Percentiles rank a stretch among this genome's conserved stretches.
Conservation (phyloP, 805 yeast species). For the Candida andamanensis region DNA sequence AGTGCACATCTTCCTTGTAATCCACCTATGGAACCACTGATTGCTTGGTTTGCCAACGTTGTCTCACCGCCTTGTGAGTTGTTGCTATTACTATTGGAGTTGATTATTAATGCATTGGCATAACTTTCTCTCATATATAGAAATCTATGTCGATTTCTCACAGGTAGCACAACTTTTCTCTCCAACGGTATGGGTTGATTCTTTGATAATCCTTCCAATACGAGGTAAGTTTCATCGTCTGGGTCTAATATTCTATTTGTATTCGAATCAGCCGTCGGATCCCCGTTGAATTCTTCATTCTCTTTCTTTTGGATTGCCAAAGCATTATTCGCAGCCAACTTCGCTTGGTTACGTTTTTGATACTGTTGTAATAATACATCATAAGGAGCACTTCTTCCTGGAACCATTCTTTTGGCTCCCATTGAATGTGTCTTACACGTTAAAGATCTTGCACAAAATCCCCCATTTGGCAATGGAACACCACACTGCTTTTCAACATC, state of each 20-base stretch:
- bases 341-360: slow-evolving; percentile 89
- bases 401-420: slow-evolving; percentile 96
- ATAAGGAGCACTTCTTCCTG: slow-evolving; percentile 89
- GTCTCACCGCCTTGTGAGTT: slow-evolving; percentile 21
- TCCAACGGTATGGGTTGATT: slow-evolving; percentile 83
- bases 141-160: slow-evolving; percentile 64
- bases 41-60: slow-evolving; percentile 43
- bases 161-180: slow-evolving; percentile 63
- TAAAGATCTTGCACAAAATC: slow-evolving; percentile 88
- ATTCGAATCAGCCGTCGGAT: slow-evolving; percentile 13
- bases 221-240: slow-evolving; percentile 90
- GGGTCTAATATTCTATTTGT: slow-evolving; percentile 57
- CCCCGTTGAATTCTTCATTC: slow-evolving; percentile 41
- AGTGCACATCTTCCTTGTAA: slow-evolving; percentile 76
- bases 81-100: slow-evolving; percentile 24
- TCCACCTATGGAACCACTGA: slow-evolving; percentile 58
- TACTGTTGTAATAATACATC: slow-evolving; percentile 83
- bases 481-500: slow-evolving; percentile 96
- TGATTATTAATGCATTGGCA: slow-evolving; percentile 74
- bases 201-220: slow-evolving; percentile 79
- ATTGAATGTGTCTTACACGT: slow-evolving; percentile 97
- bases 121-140: slow-evolving; percentile 91
- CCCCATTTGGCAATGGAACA: slow-evolving; percentile 90
- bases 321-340: slow-evolving; percentile 76
- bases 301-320: slow-evolving; percentile 74